Base-by-base conservation (phyloP, 306 rosid species). In the Lathyrus aphaca region DNA sequence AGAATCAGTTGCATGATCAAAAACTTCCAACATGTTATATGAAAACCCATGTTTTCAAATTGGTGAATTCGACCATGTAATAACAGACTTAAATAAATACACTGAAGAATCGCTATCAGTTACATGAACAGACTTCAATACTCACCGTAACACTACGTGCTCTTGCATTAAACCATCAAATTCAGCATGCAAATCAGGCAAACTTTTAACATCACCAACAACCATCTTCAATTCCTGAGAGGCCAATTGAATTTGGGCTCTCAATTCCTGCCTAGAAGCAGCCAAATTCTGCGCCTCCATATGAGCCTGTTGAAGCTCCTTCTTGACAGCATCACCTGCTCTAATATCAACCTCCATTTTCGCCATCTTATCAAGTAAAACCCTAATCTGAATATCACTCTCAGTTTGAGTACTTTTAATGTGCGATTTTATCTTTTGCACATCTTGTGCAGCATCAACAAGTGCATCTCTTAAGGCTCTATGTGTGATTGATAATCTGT, bases 331-430 rank as follows among this genome's bases (percentile, higher is more conserved):
- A 73, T 87, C 97, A 74, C 95, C 78, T 2, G 87, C 91, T 76
- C 73, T 77, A 64, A 86, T 64, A 62, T 84, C 86, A 42, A 68
- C 83, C 62, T 94, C 95, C 82, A 77, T 80, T 81, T 87, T 87
- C 0, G 75, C 77, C 63, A 88, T 87, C 83, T 88, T 94, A 65
- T 94, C 99, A 30, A 86, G 29, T 65, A 91, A 83, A 73, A 80
- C 84, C 38, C 90, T 82, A 61, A 84, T 81, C 74, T 94, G 96
- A 72, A 90, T 85, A 72, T 94, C 99, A 30, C 86, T 84, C 64
- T 91, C 97, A 6, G 96, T 88, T 72, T 88, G 91, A 67, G 85
- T 77, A 67, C 95, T 94, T 78, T 89, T 82, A 69, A 87, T 94
- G 73, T 91, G 95, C 25, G 86, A 88, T 75, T 80, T 89, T 45